Base-by-base conservation (phyloP, 768 basidiomycete genomes). In the Lactarius akahatsu region DNA sequence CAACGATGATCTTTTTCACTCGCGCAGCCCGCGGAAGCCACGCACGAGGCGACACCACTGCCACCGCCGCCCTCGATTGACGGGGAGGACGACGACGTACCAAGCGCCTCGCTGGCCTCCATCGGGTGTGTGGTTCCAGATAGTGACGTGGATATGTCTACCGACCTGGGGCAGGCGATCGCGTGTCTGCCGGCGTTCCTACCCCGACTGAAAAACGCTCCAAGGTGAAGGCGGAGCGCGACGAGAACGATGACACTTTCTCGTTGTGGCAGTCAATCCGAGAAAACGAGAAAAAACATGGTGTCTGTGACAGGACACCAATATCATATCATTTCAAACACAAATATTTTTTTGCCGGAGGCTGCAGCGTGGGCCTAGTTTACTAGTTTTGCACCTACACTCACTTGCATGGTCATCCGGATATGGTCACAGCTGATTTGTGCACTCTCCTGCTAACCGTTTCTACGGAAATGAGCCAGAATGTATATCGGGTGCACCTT, bases 181-280 rank as follows among this genome's bases (percentile, higher is more conserved):
- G 16, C 62, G 7, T 58, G 58, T 23, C 36, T 58, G 4, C 45
- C 56, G 4, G 8, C 50, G 11, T 16, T 41, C 47, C 32, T 34
- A 20, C 6, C 40, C 18, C 59, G 41, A 32, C 57, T 16, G 52
- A 55, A 59, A 54, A 55, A 36, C 41, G 16, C 18, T 16, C 36
- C 47, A 67, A 63, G 41, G 5, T 11, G 32, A 67, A 59, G 58
- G 41, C 20, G 43, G 58, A 4, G 16, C 62, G 41, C 38, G n/a
- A n/a, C n/a, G 68, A 69, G 61, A 69, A 66, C 20, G 70, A 71
- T 18, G 70, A 69, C 28, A 71, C 69, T 41, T 71, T 71, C 56
- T 54, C 65, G 10, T 67, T 62, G 57, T 28, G 8, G 3, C 47
- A 23, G 32, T 16, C 15, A 20, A 23, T 10, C 4, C 11, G 47